Percentiles rank a stretch among this genome's conserved stretches.
Conservation (phyloP, 306 rosid species). For the Delonix regia region DNA sequence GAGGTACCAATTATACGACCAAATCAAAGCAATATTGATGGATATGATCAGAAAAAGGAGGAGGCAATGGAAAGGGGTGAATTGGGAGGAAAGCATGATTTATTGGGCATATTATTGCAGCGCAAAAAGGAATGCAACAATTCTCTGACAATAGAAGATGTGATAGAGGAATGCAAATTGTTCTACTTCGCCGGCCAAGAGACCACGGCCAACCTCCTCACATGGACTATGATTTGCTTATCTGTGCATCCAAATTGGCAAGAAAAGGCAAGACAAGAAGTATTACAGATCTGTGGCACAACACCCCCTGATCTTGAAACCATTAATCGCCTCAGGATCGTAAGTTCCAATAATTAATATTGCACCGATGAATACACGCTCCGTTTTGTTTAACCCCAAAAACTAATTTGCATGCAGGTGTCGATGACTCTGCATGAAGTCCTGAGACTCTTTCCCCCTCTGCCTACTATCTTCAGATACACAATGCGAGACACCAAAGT, state of each 20-base stretch:
- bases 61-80: conserved; percentile 34
- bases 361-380: background rate
- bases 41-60: conserved; percentile 44
- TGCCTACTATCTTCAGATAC: conserved; percentile 8
- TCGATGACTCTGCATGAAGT: conserved; percentile 38
- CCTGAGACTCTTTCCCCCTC: conserved; percentile 38
- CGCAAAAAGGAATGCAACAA: conserved; percentile 30
- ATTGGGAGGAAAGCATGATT: conserved; percentile 34
- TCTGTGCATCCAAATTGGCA: conserved; percentile 55
- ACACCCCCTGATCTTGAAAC: conserved; percentile 31
- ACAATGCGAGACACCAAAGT: conserved; percentile 24
- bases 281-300: conserved; percentile 36
- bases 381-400: background rate
- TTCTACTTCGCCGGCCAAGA: conserved; percentile 63
- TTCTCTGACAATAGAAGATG: conserved; percentile 47
- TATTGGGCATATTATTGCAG: conserved; percentile 44
- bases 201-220: conserved; percentile 49
- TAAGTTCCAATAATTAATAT: conserved; percentile 12
- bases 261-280: conserved; percentile 54
- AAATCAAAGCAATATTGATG: conserved; percentile 41
- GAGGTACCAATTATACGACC: conserved; percentile 41
- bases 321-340: conserved; percentile 43
- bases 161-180: conserved; percentile 63
- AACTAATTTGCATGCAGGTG: background rate
- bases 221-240: conserved; percentile 54